Evolutionary conservation across 352 stramenopile species (phyloP).

Genomic region (Elongisporangium prolatum): DNA sequence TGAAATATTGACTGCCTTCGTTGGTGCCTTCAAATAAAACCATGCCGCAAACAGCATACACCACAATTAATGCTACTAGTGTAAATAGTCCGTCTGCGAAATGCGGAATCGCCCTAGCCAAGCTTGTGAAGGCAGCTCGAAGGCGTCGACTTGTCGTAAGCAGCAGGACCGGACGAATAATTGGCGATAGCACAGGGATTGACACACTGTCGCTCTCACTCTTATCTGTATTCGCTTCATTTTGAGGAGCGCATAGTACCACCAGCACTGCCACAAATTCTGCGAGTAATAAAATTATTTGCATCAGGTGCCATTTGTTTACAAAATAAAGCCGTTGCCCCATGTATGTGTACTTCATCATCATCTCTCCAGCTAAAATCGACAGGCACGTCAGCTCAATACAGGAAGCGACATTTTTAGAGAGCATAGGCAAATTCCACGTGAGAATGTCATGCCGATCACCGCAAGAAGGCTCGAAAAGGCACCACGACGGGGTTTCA

Average conservation of each 20-base stretch:
- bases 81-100: constrained; percentile 45
- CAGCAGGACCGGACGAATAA: constrained; percentile 41
- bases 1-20: constrained; percentile 47
- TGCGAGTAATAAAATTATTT: constrained; percentile 37
- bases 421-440: constrained; percentile 29
- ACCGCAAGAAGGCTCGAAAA: constrained; percentile 29
- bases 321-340: constrained; percentile 41
- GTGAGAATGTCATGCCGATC: constrained; percentile 21
- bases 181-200: constrained; percentile 29
- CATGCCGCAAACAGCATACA: constrained; percentile 58
- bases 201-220: neutral
- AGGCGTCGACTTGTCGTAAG: constrained; percentile 51
- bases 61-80: constrained; percentile 37
- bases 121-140: constrained; percentile 37
- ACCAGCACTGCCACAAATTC: constrained; percentile 37
- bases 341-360: constrained; percentile 47
- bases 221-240: neutral
- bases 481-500: constrained; percentile 57
- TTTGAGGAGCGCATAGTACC: constrained; percentile 19
- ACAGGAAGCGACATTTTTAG: constrained; percentile 17
- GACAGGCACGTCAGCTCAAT: constrained; percentile 43
- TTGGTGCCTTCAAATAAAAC: constrained; percentile 59
- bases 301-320: constrained; percentile 51
- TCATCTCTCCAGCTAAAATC: constrained; percentile 36
- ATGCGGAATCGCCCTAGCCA: constrained; percentile 31